Base-by-base conservation (phyloP, 2,329 filamentous ascomycete species). In the Thermoascus crustaceus region DNA sequence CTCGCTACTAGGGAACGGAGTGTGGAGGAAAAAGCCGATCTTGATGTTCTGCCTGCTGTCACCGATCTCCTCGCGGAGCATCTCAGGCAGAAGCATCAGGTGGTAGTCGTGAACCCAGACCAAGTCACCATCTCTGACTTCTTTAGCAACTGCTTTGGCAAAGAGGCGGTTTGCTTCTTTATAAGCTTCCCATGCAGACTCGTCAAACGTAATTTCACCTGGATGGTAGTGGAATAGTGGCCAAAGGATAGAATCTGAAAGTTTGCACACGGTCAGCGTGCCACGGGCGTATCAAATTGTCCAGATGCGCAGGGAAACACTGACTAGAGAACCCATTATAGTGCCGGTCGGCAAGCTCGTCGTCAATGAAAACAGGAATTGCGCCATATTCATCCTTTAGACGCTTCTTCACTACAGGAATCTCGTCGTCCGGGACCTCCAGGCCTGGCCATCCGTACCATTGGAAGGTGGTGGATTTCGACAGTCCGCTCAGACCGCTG, bases 391-490 rank as follows among this genome's bases (percentile, higher is more conserved):
- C 83, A 14, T 91, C 79, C 65, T 85, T 84, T 54, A 96, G 69
- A 45, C 82, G 78, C 54, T 82, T 72, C 55, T 78, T 82, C 60
- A 98, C 79, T 37, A 73, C 71, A 2, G 74, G 70, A 27, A 85
- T 75, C 61, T 96, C 89, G 37, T 78, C 75, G 44, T 93, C 85
- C 24, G 89, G 89, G 4, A 96, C 79, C 61, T 96, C 86, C 32
- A 94, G 67, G 23, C 91, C 91, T 1, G 91, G 88, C 89, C 91
- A 96, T 48, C 91, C 91, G 64, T 96, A 96, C 91, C 91, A 98
- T 62, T 91, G 85, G 64, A 96, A 96, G 48, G 81, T 89, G 17
- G 86, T 94, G 20, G 85, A 83, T 66, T 95, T 95, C 52, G 85
- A 82, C 39, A 96, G 68, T 17, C 91, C 91, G 48, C 85, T 94